Base-by-base conservation (phyloP, 768 basidiomycete species). In the Filobasidium wieringae region DNA sequence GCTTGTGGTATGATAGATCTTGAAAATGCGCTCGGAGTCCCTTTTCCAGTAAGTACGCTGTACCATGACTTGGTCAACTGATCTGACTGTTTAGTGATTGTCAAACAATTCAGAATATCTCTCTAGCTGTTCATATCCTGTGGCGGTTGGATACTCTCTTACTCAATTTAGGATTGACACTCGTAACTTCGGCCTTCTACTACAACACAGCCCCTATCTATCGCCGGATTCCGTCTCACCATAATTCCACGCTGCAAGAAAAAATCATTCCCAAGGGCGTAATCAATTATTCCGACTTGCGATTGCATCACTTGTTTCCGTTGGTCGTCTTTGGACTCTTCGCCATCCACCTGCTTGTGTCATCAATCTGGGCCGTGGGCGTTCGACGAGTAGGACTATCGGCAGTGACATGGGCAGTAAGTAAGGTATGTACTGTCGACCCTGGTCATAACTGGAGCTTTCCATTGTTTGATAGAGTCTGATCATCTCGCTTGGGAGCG, bases 351-450 rank as follows among this genome's bases (percentile, higher is more conserved):
- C 49, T 69, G 0, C 34, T 34, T 0, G 56, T 73, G 22, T 70
- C 67, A 32, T 51, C 68, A 22, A 64, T 69, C 2, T 73, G 70
- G 70, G 66, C 45, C n/a, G 19, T 66, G 51, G 60, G 66, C 17
- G 69, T 71, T 0, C 65, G 72, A 24, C 61, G 66, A 26, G 59
- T 71, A 15, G 72, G 72, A 4, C 60, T 73, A 3, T 70, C 69
- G 2, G 70, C 72, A 17, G 69, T 73, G 9, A 73, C 70, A 36
- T 73, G 72, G 72, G 72, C 70, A 34, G 72, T 73, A 49, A 67
- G 72, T 71, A 2, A 8, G n/a, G 29, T 26, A n/a, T n/a, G n/a
- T n/a, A 9, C 14, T 30, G 49, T 41, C 43, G 32, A 11, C 12
- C 3, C 30, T 8, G n/a, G 15, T 7, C n/a, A 33, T 2, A 43